Conservation (phyloP, 2,329 filamentous ascomycete genomes). For the Venturia carpophila region DNA sequence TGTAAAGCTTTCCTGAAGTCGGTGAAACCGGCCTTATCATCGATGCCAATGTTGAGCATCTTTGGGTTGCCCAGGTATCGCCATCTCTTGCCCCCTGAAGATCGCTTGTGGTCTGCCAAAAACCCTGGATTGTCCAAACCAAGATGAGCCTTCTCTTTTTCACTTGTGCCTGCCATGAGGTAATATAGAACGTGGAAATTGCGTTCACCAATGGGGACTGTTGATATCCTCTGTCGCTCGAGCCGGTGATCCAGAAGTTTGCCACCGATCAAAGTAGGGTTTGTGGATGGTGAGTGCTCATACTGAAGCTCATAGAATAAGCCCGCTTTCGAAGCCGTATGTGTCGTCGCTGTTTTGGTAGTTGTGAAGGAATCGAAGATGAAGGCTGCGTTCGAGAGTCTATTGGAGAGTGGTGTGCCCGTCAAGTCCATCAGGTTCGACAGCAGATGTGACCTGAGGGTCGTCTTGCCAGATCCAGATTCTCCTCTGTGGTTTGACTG, state of each 20-base stretch:
- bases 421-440: constrained; percentile 81
- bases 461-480: constrained; percentile 93
- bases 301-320: constrained; percentile 96
- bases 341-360: constrained; percentile 92
- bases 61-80: constrained; percentile 93
- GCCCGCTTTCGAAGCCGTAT: constrained; percentile 90
- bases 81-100: constrained; percentile 69
- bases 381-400: constrained; percentile 87
- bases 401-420: constrained; percentile 85
- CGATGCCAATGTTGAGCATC: constrained; percentile 93
- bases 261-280: constrained; percentile 82
- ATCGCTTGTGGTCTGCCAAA: constrained; percentile 41
- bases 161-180: constrained; percentile 81
- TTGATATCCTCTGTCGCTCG: constrained; percentile 82
- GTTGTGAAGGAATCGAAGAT: constrained; percentile 95
- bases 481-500: constrained; percentile 59
- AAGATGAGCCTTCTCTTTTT: constrained; percentile 82
- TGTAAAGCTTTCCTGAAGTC: constrained; percentile 93
- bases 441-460: constrained; percentile 79
- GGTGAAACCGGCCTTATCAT: constrained; percentile 90
- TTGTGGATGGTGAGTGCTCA: constrained; percentile 76
- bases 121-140: constrained; percentile 48
- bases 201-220: constrained; percentile 89
- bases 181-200: constrained; percentile 98
- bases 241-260: constrained; percentile 91